phyloP scores from a whole-genome alignment of 768 basidiomycete species.

The Pleurotus citrinopileatus region DNA sequence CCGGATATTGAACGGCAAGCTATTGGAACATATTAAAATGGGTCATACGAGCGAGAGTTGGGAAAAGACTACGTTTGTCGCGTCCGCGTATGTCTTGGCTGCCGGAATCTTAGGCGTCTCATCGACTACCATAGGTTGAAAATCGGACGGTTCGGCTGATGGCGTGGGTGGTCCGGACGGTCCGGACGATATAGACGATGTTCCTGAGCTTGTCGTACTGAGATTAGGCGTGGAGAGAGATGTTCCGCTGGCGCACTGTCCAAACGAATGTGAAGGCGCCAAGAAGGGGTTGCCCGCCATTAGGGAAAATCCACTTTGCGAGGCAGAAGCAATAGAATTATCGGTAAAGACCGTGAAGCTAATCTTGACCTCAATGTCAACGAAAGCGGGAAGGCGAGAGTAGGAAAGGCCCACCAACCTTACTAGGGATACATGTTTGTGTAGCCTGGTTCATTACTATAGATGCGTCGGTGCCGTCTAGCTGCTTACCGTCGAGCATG shows the following conservation, averaged over 20 bases:
- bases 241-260: background rate
- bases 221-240: constrained; percentile 2
- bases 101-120: constrained; percentile 17
- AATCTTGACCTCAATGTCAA: background rate
- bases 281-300: background rate
- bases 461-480: background rate
- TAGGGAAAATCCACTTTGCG: background rate
- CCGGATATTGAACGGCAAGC: constrained; percentile 32
- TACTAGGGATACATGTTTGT: background rate
- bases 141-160: background rate
- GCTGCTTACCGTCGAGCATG: background rate
- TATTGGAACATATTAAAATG: constrained; percentile 12
- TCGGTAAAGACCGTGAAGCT: background rate
- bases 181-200: background rate
- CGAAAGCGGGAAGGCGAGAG: background rate
- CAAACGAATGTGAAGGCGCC: background rate
- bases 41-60: background rate
- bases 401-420: background rate
- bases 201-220: background rate
- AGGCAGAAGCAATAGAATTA: background rate
- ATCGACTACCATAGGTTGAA: background rate
- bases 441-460: background rate
- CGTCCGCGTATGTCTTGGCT: constrained; percentile 35
- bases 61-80: constrained; percentile 32
- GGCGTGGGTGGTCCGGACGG: no score